Evolutionary conservation across 2,329 filamentous ascomycete species (phyloP).

Genomic region (Ploettnerulaceae sp.): DNA sequence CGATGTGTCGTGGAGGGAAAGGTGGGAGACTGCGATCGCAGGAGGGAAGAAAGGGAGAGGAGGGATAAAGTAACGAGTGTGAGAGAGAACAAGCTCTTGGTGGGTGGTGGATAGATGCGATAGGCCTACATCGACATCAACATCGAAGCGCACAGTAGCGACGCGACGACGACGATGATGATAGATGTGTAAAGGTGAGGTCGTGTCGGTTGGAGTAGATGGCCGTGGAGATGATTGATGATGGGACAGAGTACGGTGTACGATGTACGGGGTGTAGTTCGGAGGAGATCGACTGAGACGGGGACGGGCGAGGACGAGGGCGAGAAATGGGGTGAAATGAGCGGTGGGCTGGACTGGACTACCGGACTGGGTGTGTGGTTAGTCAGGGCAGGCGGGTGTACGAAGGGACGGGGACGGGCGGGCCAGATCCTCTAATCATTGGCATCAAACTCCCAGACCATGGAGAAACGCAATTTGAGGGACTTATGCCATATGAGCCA

Average conservation of each 20-base stretch:
- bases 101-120: background rate
- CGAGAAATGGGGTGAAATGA: too few species aligned
- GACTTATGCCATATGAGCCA: too few species aligned
- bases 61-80: slow-evolving; percentile 24
- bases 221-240: background rate
- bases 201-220: background rate
- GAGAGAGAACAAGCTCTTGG: slow-evolving; percentile 25
- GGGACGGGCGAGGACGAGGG: too few species aligned
- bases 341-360: too few species aligned
- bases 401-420: too few species aligned
- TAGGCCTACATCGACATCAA: slow-evolving; percentile 15
- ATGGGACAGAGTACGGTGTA: background rate
- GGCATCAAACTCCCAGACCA: too few species aligned
- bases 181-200: background rate
- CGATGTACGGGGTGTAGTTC: too few species aligned
- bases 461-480: too few species aligned
- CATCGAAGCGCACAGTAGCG: slow-evolving; percentile 3
- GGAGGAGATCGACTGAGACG: too few species aligned
- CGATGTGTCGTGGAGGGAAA: slow-evolving; percentile 9
- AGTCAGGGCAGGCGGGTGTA: too few species aligned
- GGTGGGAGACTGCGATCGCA: slow-evolving; percentile 13
- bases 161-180: background rate
- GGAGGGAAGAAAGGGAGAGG: slow-evolving; percentile 5
- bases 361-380: too few species aligned
- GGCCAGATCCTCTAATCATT: too few species aligned